Evolutionary conservation across 2,329 filamentous ascomycete species (phyloP), one percentile per base, ranked within the genome.

Genomic region (Scytalidium sp.): DNA sequence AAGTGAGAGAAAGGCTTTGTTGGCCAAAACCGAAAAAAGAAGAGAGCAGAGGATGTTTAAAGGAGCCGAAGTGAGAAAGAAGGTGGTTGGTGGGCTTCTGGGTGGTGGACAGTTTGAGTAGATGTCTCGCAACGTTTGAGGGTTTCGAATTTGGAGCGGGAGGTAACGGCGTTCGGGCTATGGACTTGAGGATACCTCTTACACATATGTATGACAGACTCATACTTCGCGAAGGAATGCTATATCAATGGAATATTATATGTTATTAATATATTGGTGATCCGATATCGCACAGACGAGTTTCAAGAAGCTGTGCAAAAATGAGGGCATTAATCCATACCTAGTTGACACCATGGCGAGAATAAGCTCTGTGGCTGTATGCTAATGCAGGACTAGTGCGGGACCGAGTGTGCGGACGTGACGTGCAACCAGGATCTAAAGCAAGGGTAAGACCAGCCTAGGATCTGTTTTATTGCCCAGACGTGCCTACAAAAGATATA

Each of bases 71-170:
- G 77, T 70, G 45, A 70, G 83, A 60, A 69, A 77, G 22, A 76
- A 78, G 55, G 73, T 74, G 15, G 79, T 85, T 0, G 78, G 80
- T 5, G 80, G 80, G 1, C 60, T 87, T 54, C 75, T 86, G 67
- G 79, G 77, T 0, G 72, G 69, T 25, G 82, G 82, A 7, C 72
- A 68, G 56, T 82, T 81, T 65, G 78, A 65, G 19, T 66, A 56
- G 23, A 13, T 23, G 17, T 25, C 22, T 45, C n/a, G n/a, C n/a
- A n/a, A n/a, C n/a, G n/a, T n/a, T n/a, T n/a, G n/a, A n/a, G 13
- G 25, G 25, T 27, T 36, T 36, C 32, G 13, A 15, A 7, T 15
- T 36, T 36, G 32, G 32, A n/a, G n/a, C n/a, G n/a, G n/a, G n/a
- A n/a, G n/a, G n/a, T n/a, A n/a, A n/a, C n/a, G n/a, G 32, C 7